These are phyloP conservation scores for Euphorbia schlechtendalii DNA, from an alignment of 441 rosid species.

Conservation along the genomic window DNA sequence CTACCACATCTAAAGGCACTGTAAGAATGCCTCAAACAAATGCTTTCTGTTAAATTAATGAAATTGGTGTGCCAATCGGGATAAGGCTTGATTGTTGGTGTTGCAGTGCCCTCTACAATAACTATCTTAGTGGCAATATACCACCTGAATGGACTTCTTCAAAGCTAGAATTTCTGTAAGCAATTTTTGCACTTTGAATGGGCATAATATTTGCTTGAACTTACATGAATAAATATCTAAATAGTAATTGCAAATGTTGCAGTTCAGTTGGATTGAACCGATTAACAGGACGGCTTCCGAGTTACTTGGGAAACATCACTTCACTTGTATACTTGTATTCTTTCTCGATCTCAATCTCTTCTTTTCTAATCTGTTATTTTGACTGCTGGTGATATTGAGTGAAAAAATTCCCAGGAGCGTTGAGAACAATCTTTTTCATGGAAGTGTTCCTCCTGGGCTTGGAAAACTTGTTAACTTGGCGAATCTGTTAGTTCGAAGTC, in stretches of 20 bases:
- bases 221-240: neutral
- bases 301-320: conserved; percentile 27
- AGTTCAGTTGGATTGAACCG: conserved; percentile 27
- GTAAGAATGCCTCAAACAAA: conserved; percentile 23
- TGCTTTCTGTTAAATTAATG: neutral
- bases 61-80: neutral
- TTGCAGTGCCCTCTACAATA: conserved; percentile 24
- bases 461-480: conserved; percentile 32
- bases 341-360: neutral
- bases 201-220: neutral
- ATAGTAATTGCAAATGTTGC: neutral
- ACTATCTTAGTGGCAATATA: conserved; percentile 34
- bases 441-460: conserved; percentile 34
- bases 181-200: neutral
- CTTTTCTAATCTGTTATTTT: neutral
- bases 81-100: too few species aligned
- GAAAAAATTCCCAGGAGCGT: conserved; percentile 29
- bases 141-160: conserved; percentile 34
- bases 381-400: too few species aligned
- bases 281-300: conserved; percentile 35
- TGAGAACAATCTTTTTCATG: conserved; percentile 37
- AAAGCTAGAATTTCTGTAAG: conserved; percentile 32
- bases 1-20: conserved; percentile 27
- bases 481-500: conserved; percentile 28
- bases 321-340: conserved; percentile 32